Evolutionary conservation across 129 eudicot genomes (phyloP), one percentile per base, ranked within the genome.

Genomic region (Gnaphalium uliginosum): DNA sequence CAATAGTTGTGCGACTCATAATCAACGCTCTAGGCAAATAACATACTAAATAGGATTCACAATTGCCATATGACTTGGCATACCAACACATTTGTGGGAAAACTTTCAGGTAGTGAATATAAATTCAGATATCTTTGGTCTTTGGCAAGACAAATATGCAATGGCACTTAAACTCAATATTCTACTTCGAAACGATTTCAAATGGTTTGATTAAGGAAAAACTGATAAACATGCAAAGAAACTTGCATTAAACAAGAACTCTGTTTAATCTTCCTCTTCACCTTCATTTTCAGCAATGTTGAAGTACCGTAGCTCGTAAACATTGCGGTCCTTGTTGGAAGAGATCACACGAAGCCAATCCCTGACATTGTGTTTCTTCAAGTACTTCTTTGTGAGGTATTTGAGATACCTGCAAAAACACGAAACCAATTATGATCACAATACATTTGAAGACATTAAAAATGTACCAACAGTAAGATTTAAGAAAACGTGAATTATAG

Each of bases 221-320:
- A 23, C 35, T 5, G 33, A 46, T 22, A 68, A 41, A 25, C 56
- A 73, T 15, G 30, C 26, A 37, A 67, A 63, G 68, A 63, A 37
- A 66, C 53, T 66, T n/a, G 15, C 25, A 29, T 2, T 51, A 70
- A 70, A 18, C 51, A 30, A n/a, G 1, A 73, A 3, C 35, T 24
- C 25, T 4, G 68, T 4, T 63, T 30, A 75, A 57, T 81, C 77
- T 76, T 81, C 84, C 35, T 81, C 84, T 35, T 81, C 84, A 14
- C 84, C 84, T 59, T 81, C 85, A 14, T 81, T 81, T 78, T 81
- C 78, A 51, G 85, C 81, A 46, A 76, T 76, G 81, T 81, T 75
- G 41, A 81, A 81, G 69, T 81, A 75, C 10, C 78, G 71, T 24
- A 81, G 65, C 66, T 81, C 81, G 11, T 75, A 81, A n/a, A 76